Evolutionary conservation across 2,329 filamentous ascomycete genomes (phyloP), one percentile per base, ranked within the genome.

Genomic region (Penicillium sp.): DNA sequence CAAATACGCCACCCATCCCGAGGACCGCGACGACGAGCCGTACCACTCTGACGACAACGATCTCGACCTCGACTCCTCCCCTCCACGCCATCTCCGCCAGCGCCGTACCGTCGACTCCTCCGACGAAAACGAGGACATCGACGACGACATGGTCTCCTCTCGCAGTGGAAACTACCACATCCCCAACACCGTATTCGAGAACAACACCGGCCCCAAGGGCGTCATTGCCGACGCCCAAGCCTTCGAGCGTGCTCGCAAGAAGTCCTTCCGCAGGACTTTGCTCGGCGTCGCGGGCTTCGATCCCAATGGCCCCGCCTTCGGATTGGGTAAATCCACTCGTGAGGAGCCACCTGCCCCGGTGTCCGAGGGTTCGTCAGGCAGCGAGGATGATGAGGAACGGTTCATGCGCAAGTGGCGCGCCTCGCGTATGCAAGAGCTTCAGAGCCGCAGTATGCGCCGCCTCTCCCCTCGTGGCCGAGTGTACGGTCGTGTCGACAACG

Each of bases 371-470:
- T 51, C 50, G 2, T 58, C 57, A 2, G 50, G 42, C 13, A 76
- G 77, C 33, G 76, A 80, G 30, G 75, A 80, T 31, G 84, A 86
- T 47, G 89, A 95, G 53, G 87, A 91, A 53, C 70, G 74, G 15
- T 96, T 97, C 64, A 77, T 97, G 67, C 76, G 80, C 49, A 78
- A 85, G 57, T 98, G 93, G 93, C 80, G 93, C 33, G 82, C 90
- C 67, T 81, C 80, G 38, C 77, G 93, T 43, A 73, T 91, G 60
- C 76, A 80, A 46, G 87, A 97, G 71, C 74, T 97, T 78, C 87
- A 74, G 71, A 72, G 54, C 52, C 74, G 81, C 33, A 76, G 77
- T 47, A 85, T 75, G 47, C 75, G 85, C 57, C 80, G 83, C 57
- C 84, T 80, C 36, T 91, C 84, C 63, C 87, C 88, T 1, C 89